Evolutionary conservation across 495 filamentous ascomycete genomes (phyloP).

Genomic region (Aspergillus coremiiformis): DNA sequence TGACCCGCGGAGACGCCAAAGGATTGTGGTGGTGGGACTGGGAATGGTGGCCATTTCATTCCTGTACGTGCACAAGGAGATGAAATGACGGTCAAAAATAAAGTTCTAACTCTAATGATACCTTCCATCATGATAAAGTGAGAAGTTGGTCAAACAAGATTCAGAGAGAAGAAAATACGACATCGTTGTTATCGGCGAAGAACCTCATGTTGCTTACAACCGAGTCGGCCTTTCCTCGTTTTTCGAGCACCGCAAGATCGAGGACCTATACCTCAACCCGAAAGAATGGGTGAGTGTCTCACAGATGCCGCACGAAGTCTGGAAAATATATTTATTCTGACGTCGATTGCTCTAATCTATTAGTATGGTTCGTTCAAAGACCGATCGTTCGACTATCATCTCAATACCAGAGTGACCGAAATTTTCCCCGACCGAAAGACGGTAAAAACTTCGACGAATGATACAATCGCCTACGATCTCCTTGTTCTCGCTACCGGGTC

Average conservation of each 20-base stretch:
- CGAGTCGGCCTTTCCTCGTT: constrained; percentile 91
- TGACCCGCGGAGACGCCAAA: constrained; percentile 43
- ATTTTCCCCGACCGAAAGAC: constrained; percentile 59
- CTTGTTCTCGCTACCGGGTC: constrained; percentile 90
- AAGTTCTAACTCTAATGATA: not conserved
- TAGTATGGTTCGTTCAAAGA: constrained; percentile 52
- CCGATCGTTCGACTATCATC: constrained; percentile 67
- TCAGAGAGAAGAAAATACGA: constrained; percentile 69
- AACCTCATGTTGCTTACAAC: constrained; percentile 89
- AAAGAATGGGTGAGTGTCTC: constrained; percentile 69
- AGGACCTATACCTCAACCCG: constrained; percentile 86
- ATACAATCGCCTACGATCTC: constrained; percentile 73
- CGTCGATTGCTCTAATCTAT: not conserved
- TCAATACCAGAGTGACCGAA: constrained; percentile 71
- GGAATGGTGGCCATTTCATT: constrained; percentile 96
- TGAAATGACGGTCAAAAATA: not conserved
- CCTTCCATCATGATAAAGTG: constrained; percentile 37
- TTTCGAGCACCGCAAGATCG: constrained; percentile 84
- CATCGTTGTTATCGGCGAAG: constrained; percentile 87
- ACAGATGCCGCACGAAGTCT: not conserved
- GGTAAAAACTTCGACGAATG: constrained; percentile 64
- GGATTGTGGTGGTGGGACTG: constrained; percentile 79
- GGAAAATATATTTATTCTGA: not conserved
- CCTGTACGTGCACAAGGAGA: constrained; percentile 54
- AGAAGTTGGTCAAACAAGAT: constrained; percentile 87